Evolutionary conservation across 768 basidiomycete genomes (phyloP), one percentile per base, ranked within the genome.

Genomic region (Ramaria rubella): DNA sequence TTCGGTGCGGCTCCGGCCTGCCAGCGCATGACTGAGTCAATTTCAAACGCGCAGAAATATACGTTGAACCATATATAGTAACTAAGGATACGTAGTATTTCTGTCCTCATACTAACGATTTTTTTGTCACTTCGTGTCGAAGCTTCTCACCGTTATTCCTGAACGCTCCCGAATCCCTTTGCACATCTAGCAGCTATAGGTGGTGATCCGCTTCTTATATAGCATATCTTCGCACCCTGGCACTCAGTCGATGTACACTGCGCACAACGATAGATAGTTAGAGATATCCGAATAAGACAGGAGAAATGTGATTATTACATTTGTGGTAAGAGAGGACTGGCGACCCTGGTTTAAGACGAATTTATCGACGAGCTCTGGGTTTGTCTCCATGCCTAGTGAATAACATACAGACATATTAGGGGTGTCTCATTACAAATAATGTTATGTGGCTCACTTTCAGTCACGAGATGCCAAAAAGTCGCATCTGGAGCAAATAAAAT

Each of bases 381-480:
- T 58, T 36, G 21, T 51, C 30, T 57, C 57, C 61, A 67, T 62
- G 40, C 58, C 55, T 57, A n/a, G 9, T 29, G 30, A 17, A 43
- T 19, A 36, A 3, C 29, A 24, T 15, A 46, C 24, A 4, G 19
- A 9, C 26, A 30, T 33, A 4, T 31, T n/a, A 53, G 38, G 7
- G 21, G 38, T 17, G 11, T 49, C 7, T 27, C 12, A 31, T 9
- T 17, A 24, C 6, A 9, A 24, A 49, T 15, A 5, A 19, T 5
- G 27, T 43, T n/a, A 19, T 5, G 15, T 4, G 19, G 26, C 52
- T 24, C 21, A 58, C 57, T 52, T 44, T 58, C 57, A 5, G 64
- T 62, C 4, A 65, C 64, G 26, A 34, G 54, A 40, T 65, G 64
- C 63, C 63, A 66, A 62, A 62, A 67, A 11, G 65, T 65, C 19